Evolutionary conservation across 371 early-diverging fungal species (phyloP), one percentile per base, ranked within the genome.

Genomic region (Saksenaea vasiformis): DNA sequence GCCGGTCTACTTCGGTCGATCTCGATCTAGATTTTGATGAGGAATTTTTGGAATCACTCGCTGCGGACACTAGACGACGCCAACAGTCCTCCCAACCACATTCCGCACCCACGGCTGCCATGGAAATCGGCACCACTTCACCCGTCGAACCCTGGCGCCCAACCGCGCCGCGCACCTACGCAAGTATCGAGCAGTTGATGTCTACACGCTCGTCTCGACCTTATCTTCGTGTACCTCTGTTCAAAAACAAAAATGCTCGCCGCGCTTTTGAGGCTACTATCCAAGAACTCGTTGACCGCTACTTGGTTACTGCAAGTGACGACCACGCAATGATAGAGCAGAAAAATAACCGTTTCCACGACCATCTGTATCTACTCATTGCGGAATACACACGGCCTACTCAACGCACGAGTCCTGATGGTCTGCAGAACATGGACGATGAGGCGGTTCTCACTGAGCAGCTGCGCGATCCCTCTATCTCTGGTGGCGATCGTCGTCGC

Each of bases 321-420:
- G 47, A 47, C 19, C 22, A 0, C 1, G 47, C 22, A 22, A 47
- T 22, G 2, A 22, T 47, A 15, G 47, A 47, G 19, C 22, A 22
- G n/a, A 59, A 59, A 27, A 59, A 59, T 9, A 59, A 59, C 34
- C 26, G 15, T 4, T 44, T 59, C 7, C 60, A 59, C n/a, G 60
- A 59, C 31, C 7, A 43, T 7, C 28, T 59, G 0, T 59, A 44
- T 59, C 27, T 34, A 0, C 22, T 59, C 3, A 26, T 59, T 17
- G 59, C 59, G 3, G 59, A 59, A 8, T 59, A 28, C 14, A 59
- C 59, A 0, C 59, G 59, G 0, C 39, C 38, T 5, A 43, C 5
- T 27, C 24, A 47, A 44, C 28, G 26, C 44, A 28, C 59, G 17
- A 41, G 44, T 5, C 43, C 41, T 27, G 43, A 47, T 44, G 34